Conservation (phyloP, 1,284 basidiomycete species). For the Macrocystidia cucumis region DNA sequence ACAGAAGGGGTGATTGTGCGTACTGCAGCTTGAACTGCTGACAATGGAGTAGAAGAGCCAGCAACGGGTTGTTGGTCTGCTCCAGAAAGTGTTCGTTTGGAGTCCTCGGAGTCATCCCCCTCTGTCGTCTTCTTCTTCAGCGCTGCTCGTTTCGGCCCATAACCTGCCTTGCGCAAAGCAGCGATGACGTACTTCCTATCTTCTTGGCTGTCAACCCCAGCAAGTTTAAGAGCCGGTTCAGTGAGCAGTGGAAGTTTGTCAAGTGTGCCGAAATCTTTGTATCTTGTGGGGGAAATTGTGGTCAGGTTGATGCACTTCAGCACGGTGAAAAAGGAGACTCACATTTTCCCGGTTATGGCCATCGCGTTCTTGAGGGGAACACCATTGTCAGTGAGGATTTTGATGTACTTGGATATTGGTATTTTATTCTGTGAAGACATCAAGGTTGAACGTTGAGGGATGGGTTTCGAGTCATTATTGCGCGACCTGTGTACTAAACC, state of each 20-base stretch:
- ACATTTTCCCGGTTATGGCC: slow-evolving; percentile 74
- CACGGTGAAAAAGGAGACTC: slow-evolving; percentile 18
- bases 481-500: too few species aligned
- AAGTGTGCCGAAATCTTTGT: slow-evolving; percentile 66
- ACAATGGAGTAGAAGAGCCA: slow-evolving; percentile 13
- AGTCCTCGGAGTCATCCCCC: too few species aligned
- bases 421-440: too few species aligned
- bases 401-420: slow-evolving; percentile 66
- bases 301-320: slow-evolving; percentile 8
- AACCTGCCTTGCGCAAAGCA: slow-evolving; percentile 61
- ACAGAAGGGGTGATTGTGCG: slow-evolving; percentile 3
- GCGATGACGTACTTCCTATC: slow-evolving; percentile 53
- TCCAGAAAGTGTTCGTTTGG: too few species aligned
- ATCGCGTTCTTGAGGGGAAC: slow-evolving; percentile 73
- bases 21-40: slow-evolving; percentile 18
- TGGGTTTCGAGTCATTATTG: too few species aligned
- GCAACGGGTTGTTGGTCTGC: slow-evolving; percentile 12
- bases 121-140: slow-evolving; percentile 14
- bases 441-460: too few species aligned
- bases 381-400: slow-evolving; percentile 56
- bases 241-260: slow-evolving; percentile 49
- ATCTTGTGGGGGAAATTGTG: slow-evolving; percentile 35
- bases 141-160: slow-evolving; percentile 25
- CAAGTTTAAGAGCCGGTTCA: slow-evolving; percentile 46
- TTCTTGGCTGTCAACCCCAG: slow-evolving; percentile 64